A percentile compares a stretch with the other conserved stretches of the same genome.
These are phyloP conservation scores for Erodium maritimum DNA, from an alignment of 345 rosid genomes.

Conservation along the genomic window DNA sequence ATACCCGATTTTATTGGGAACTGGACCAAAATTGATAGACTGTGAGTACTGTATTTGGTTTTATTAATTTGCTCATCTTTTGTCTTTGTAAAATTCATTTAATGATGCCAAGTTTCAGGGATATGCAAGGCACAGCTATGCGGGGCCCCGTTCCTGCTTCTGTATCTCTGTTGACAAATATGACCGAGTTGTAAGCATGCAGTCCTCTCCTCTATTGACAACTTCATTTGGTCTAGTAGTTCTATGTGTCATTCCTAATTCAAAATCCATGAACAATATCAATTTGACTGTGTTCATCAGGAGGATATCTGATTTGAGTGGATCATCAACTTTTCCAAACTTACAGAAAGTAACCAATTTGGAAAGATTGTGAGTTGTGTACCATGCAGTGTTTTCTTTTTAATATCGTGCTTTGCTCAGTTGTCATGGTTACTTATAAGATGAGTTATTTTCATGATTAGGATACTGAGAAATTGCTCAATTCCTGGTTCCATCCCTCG, in stretches of 20 bases:
- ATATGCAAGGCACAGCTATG: conserved; percentile 76
- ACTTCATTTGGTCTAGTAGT: too few species aligned
- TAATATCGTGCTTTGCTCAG: not conserved
- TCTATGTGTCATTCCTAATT: not conserved
- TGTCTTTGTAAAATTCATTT: not conserved
- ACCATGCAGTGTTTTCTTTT: not conserved
- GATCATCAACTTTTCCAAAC: conserved; percentile 44
- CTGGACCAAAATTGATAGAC: conserved; percentile 47
- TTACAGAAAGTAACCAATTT: conserved; percentile 17
- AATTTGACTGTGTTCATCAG: conserved; percentile 15
- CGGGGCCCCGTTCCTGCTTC: conserved; percentile 78
- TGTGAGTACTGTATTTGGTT: conserved; percentile 33
- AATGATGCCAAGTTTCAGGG: conserved; percentile 19
- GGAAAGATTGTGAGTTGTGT: conserved; percentile 38
- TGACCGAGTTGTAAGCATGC: conserved; percentile 43
- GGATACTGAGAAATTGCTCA: conserved; percentile 56
- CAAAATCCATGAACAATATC: not conserved
- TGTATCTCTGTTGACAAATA: conserved; percentile 38
- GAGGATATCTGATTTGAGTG: conserved; percentile 61
- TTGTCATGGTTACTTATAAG: not conserved
- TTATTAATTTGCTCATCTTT: not conserved
- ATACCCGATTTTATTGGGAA: conserved; percentile 73
- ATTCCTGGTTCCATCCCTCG: conserved; percentile 41
- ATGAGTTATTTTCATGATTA: conserved; percentile 13
- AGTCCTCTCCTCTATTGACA: not conserved